Evolutionary conservation across 2,329 filamentous ascomycete genomes (phyloP).

Genomic region (Diaporthe eres): DNA sequence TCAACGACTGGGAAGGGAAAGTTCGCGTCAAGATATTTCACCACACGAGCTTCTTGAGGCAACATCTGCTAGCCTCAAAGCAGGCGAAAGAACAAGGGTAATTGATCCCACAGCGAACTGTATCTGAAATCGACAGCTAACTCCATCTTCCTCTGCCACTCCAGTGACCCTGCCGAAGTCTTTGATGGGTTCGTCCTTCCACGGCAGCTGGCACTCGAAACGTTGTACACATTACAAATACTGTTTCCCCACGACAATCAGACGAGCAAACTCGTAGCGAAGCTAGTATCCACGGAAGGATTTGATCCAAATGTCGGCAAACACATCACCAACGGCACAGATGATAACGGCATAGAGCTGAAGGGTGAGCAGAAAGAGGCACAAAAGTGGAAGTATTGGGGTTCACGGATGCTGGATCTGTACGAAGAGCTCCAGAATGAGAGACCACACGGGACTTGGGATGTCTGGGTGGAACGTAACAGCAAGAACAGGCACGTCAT

Average conservation of each 20-base stretch:
- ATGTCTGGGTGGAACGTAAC: constrained; percentile 11
- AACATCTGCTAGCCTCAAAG: background rate
- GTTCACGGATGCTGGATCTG: background rate
- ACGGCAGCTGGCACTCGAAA: background rate
- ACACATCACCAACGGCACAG: background rate
- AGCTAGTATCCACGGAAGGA: background rate
- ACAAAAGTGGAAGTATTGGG: constrained; percentile 5
- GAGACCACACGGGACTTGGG: background rate
- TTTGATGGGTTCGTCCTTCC: background rate
- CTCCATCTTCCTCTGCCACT: too few species aligned
- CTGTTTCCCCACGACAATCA: background rate
- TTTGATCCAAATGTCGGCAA: background rate
- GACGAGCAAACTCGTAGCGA: background rate
- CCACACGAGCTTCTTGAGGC: background rate
- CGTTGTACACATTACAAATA: background rate
- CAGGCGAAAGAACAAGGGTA: background rate
- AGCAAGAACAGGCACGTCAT: constrained; percentile 6
- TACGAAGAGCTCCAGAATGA: constrained; percentile 20
- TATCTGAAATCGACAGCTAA: too few species aligned
- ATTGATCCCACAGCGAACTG: too few species aligned
- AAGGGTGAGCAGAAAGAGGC: constrained; percentile 1
- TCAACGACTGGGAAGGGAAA: background rate
- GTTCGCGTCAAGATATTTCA: background rate
- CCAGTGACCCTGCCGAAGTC: background rate
- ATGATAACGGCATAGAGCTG: background rate